Evolutionary conservation across 306 rosid species (phyloP).

Genomic region (Dryas drummondii): DNA sequence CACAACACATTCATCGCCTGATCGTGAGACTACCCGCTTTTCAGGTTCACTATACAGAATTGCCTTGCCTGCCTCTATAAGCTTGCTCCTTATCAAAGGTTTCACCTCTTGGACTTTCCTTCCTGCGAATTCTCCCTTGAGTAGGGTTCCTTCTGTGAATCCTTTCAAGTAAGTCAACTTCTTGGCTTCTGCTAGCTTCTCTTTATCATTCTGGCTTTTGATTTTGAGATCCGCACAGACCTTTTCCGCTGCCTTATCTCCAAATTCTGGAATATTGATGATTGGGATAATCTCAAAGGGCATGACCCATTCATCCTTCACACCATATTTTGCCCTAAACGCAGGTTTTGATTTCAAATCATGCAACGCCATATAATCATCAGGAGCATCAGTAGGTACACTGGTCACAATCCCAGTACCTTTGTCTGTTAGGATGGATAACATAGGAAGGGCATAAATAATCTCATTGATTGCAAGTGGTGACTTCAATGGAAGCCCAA

Average conservation of each 20-base stretch:
- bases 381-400: slow-evolving; percentile 97
- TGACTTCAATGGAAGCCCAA: slow-evolving; percentile 84
- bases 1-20: slow-evolving; percentile 91
- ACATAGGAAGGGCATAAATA: slow-evolving; percentile 92
- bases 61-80: slow-evolving; percentile 73
- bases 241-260: slow-evolving; percentile 77
- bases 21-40: slow-evolving; percentile 73
- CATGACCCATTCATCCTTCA: slow-evolving; percentile 86
- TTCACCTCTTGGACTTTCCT: slow-evolving; percentile 65
- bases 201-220: slow-evolving; percentile 90
- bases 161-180: slow-evolving; percentile 88
- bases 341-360: slow-evolving; percentile 80
- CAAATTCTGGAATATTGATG: slow-evolving; percentile 71
- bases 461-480: slow-evolving; percentile 69
- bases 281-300: slow-evolving; percentile 86
- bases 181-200: slow-evolving; percentile 93
- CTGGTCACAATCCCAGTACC: slow-evolving; percentile 96
- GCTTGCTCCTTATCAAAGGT: slow-evolving; percentile 62
- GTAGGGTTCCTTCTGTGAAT: slow-evolving; percentile 82
- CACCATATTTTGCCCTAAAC: slow-evolving; percentile 68
- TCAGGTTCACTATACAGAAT: slow-evolving; percentile 84
- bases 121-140: slow-evolving; percentile 73
- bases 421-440: slow-evolving; percentile 86
- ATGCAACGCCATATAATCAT: slow-evolving; percentile 89
- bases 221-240: slow-evolving; percentile 82